These are phyloP conservation scores for Fusarium abutilonis DNA, from an alignment of 2,329 filamentous ascomycete species.

Conservation along the genomic window DNA sequence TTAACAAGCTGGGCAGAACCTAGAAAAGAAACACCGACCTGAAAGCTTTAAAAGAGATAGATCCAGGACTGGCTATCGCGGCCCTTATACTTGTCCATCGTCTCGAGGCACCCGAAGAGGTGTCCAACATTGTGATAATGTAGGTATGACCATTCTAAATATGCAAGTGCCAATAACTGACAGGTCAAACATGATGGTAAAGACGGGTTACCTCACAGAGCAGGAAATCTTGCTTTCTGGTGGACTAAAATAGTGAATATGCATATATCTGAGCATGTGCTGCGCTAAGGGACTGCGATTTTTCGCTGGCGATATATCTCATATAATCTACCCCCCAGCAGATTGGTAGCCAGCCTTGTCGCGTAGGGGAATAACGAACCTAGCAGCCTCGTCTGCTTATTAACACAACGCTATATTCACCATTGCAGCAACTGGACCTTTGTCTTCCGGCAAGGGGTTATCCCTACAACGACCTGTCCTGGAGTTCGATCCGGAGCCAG, in stretches of 20 bases:
- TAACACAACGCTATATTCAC: conserved; percentile 5
- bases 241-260: conserved; percentile 13
- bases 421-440: not conserved
- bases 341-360: too few relatives aligned
- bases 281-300: too few relatives aligned
- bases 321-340: too few relatives aligned
- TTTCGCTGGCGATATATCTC: too few relatives aligned
- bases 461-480: not conserved
- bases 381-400: too few relatives aligned
- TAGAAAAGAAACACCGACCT: conserved; percentile 47
- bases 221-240: conserved; percentile 20
- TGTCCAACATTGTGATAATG: conserved; percentile 50
- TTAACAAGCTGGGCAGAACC: conserved; percentile 34
- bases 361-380: too few relatives aligned
- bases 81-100: conserved; percentile 49
- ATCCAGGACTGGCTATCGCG: conserved; percentile 50
- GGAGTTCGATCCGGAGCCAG: not conserved
- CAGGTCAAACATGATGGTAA: conserved; percentile 2
- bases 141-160: conserved; percentile 27
- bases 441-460: conserved; percentile 1
- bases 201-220: conserved; percentile 24
- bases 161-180: too few relatives aligned
- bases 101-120: conserved; percentile 50
- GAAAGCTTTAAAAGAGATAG: conserved; percentile 44
- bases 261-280: too few relatives aligned